These are phyloP conservation scores for Ceratocystis destructans DNA, from an alignment of 2,329 filamentous ascomycete genomes.

Conservation along the genomic window DNA sequence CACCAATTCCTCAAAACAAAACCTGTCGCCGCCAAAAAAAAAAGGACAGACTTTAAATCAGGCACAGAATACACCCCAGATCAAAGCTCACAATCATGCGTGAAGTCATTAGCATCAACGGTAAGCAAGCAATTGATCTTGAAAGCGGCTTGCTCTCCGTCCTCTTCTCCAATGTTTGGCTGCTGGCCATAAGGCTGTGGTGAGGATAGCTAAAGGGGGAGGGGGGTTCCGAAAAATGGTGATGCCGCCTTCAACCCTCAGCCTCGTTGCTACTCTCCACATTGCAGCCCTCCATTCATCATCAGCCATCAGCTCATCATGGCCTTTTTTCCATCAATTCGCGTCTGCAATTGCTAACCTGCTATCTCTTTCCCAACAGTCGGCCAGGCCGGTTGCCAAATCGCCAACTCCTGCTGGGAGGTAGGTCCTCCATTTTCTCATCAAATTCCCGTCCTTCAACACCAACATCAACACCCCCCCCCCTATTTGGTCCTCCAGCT, in stretches of 20 bases:
- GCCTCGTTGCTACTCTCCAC: neutral
- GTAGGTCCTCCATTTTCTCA: slow-evolving; percentile 43
- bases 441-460: neutral
- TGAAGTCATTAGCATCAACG: slow-evolving; percentile 99
- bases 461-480: too few species aligned
- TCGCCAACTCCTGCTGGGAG: slow-evolving; percentile 99
- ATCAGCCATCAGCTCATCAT: neutral
- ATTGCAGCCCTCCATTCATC: too few species aligned
- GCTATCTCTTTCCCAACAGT: slow-evolving; percentile 44
- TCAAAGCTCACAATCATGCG: slow-evolving; percentile 53
- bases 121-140: slow-evolving; percentile 39
- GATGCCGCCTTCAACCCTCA: too few species aligned
- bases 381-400: slow-evolving; percentile 99
- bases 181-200: too few species aligned
- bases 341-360: neutral
- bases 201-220: too few species aligned
- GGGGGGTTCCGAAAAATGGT: too few species aligned
- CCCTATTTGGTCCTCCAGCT: neutral
- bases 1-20: too few species aligned
- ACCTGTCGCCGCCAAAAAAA: slow-evolving; percentile 2
- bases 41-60: neutral
- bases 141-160: too few species aligned
- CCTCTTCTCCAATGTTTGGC: too few species aligned
- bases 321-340: neutral
- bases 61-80: neutral